Conservation (phyloP, 345 rosid genomes). For the Gossypium mustelinum region DNA sequence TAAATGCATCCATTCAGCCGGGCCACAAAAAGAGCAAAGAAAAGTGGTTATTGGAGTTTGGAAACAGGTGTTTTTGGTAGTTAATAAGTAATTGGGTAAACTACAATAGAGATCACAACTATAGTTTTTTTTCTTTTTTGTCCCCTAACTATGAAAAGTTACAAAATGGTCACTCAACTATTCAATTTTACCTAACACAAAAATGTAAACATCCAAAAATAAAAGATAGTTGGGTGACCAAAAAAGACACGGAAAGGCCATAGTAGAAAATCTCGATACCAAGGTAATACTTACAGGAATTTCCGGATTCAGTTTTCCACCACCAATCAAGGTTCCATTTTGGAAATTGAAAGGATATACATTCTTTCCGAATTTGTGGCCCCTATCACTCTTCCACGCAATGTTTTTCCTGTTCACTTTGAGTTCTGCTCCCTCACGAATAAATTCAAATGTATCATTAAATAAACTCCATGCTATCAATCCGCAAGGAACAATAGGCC, state of each 20-base stretch:
- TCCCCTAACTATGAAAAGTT: too few relatives aligned
- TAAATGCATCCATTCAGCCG: constrained; percentile 11
- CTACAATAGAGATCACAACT: too few relatives aligned
- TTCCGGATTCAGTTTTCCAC: constrained; percentile 58
- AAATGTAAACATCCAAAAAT: too few relatives aligned
- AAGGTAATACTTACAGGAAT: constrained; percentile 48
- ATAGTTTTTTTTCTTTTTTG: too few relatives aligned
- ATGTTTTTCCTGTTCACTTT: constrained; percentile 53
- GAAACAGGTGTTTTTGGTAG: not conserved
- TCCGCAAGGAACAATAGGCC: constrained; percentile 76
- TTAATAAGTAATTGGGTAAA: not conserved
- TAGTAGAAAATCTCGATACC: not conserved
- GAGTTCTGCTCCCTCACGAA: constrained; percentile 43
- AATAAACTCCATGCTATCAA: constrained; percentile 84
- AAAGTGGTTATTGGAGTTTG: not conserved
- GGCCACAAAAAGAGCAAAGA: constrained; percentile 1
- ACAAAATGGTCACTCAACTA: too few relatives aligned
- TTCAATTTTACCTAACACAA: too few relatives aligned
- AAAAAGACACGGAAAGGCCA: not conserved
- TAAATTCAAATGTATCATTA: constrained; percentile 65
- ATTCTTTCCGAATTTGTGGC: constrained; percentile 70
- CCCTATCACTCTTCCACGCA: constrained; percentile 76
- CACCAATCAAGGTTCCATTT: constrained; percentile 72
- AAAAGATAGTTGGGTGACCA: too few relatives aligned
- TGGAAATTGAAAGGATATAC: constrained; percentile 76